Evolutionary conservation across 495 filamentous ascomycete genomes (phyloP), one percentile per base, ranked within the genome.

Genomic region (Aspergillus panamensis): DNA sequence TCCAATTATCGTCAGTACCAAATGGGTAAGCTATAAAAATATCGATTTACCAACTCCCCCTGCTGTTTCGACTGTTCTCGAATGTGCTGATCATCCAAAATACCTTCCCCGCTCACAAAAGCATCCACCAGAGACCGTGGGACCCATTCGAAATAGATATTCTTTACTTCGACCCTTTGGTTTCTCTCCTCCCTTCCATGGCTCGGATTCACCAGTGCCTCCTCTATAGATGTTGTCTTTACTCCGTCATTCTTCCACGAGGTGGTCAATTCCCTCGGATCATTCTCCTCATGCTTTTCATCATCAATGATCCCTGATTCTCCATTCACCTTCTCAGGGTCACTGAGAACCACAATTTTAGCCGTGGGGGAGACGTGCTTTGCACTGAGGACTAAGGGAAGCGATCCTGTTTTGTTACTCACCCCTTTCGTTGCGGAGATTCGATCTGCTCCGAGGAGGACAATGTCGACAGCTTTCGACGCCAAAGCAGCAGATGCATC

Each of bases 81-180:
- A 31, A 83, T 76, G 3, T 61, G 67, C 1, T 45, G 53, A 8
- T 45, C 53, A 6, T 62, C 62, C 53, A 76, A 47, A 7, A 69
- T 55, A 0, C 80, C 80, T 7, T 75, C 63, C 42, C 89, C 85
- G 6, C 80, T 82, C 48, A 86, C 61, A 59, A 84, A 87, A 0
- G 62, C 73, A 64, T 88, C 78, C 0, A 88, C 73, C 25, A 80
- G 67, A 1, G 57, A 49, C 5, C 74, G 63, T 1, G 81, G 77
- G 8, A 87, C 74, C 85, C 85, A 88, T 69, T 90, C 86, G 55
- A 89, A 88, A 53, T 84, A 86, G 13, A 78, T 60, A 58, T 88
- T 88, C 47, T 73, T 78, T 10, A 87, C 73, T 12, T 66, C 39
- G 0, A 82, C 74, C 5, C 62, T 53, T 8, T 45, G 59, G 12